Base-by-base conservation (phyloP, 2,329 filamentous ascomycete genomes). In the Sclerotinia minor region DNA sequence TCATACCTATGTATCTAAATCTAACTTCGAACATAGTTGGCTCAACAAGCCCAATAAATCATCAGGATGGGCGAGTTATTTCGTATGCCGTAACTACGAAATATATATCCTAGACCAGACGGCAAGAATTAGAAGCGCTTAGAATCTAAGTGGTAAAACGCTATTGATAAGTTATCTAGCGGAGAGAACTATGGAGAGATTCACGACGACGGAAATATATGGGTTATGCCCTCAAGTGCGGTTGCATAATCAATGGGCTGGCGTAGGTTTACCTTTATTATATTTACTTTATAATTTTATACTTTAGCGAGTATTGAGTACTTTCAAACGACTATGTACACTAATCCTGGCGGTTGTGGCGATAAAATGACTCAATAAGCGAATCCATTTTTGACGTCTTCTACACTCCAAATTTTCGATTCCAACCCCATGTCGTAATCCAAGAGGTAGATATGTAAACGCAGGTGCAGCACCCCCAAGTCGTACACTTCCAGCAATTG, bases 31-130 rank as follows among this genome's bases (percentile, higher is more conserved):
- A 59, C 41, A 79, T 76, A 80, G 80, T 61, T 82, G 78, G 77
- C 73, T 82, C 41, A 83, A 82, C 68, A 84, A 80, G 45, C 82
- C 82, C 3, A 81, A 84, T 70, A 79, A 78, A 45, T 75, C 79
- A 7, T 69, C 75, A 67, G 82, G 82, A 53, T 84, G 81, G 82
- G 80, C 81, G 2, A 80, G 80, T 0, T 81, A 79, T 69, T 83
- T 82, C 69, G 73, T 83, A 21, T 72, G 76, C 9, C 73, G 79
- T 41, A 82, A 82, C 21, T 83, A 83, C 69, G 76, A 76, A 35
- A 76, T 82, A 58, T 84, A 83, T 71, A 74, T 84, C 17, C 61
- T 76, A 29, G 76, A 78, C 61, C 71, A 75, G 44, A 71, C 74
- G 0, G 35, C 41, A n/a, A 60, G 68, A 24, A 59, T 41, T 15